phyloP scores from a whole-genome alignment of 352 stramenopile genomes.

The Thalassiosira allenii region DNA sequence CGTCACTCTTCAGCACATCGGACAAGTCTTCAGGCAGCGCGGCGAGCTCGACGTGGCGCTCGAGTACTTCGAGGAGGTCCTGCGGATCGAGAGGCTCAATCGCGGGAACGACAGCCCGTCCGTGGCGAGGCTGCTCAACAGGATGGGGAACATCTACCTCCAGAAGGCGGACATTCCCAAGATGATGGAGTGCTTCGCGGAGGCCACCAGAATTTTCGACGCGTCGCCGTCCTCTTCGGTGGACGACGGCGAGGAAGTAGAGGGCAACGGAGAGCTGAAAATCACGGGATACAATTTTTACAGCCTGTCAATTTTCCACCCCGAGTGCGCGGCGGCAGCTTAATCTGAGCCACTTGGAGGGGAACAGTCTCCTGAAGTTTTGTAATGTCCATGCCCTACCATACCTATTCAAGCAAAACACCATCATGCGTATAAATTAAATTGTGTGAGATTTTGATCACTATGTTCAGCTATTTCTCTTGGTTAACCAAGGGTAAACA shows the following conservation, averaged over 20 bases:
- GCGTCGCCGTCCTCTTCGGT: neutral
- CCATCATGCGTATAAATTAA: too few relatives aligned
- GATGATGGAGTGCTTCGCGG: conserved; percentile 55
- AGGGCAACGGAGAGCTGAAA: conserved; percentile 16
- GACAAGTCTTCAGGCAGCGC: conserved; percentile 34
- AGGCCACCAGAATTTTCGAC: conserved; percentile 41
- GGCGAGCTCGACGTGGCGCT: conserved; percentile 67
- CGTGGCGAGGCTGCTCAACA: conserved; percentile 40
- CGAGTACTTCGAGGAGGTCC: conserved; percentile 64
- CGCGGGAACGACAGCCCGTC: neutral
- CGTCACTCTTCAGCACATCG: conserved; percentile 66
- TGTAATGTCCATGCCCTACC: too few relatives aligned
- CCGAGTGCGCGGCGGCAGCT: conserved; percentile 39
- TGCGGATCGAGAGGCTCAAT: conserved; percentile 40
- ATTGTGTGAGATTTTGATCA: too few relatives aligned
- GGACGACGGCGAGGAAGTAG: neutral
- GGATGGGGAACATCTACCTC: conserved; percentile 52
- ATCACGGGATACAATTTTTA: conserved; percentile 51
- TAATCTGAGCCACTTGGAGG: too few relatives aligned
- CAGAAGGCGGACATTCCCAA: conserved; percentile 25
- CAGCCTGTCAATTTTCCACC: conserved; percentile 27
- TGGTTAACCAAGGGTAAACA: too few relatives aligned
- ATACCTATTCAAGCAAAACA: too few relatives aligned
- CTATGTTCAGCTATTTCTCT: too few relatives aligned
- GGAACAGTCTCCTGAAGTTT: too few relatives aligned